phyloP scores from a whole-genome alignment of 2,329 filamentous ascomycete genomes.

The Escovopsis weberi region DNA sequence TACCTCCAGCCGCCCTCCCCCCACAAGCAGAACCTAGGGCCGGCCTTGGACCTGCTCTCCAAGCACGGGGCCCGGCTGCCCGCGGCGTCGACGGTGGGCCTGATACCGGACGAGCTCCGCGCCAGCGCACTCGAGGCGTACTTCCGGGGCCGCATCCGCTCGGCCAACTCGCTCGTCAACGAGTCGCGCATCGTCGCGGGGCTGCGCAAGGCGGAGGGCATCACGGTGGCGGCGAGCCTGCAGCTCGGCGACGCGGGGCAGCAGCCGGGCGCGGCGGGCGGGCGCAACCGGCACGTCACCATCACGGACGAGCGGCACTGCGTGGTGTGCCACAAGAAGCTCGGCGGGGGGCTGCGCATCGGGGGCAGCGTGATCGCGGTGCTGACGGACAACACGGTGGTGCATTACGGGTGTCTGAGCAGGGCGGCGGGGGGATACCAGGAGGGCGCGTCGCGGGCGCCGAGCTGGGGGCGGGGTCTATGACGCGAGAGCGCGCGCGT shows the following conservation, averaged over 20 bases:
- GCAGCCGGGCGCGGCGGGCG: slow-evolving; percentile 15
- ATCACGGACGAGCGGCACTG: slow-evolving; percentile 83
- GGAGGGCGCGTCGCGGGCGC: slow-evolving; percentile 18
- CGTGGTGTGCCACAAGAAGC: slow-evolving; percentile 80
- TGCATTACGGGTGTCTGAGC: slow-evolving; percentile 67
- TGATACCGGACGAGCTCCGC: slow-evolving; percentile 71
- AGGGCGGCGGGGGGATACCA: slow-evolving; percentile 25
- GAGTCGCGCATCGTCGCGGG: slow-evolving; percentile 65
- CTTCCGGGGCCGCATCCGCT: slow-evolving; percentile 79
- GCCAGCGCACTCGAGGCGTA: slow-evolving; percentile 74
- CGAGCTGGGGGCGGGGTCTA: slow-evolving; percentile 23
- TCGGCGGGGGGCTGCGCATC: slow-evolving; percentile 72
- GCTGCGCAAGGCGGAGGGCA: slow-evolving; percentile 63
- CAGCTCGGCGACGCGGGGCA: slow-evolving; percentile 50
- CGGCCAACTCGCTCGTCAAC: slow-evolving; percentile 68
- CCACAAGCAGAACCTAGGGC: slow-evolving; percentile 56
- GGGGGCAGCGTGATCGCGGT: slow-evolving; percentile 86
- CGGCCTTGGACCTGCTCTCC: slow-evolving; percentile 76
- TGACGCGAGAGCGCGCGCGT: slow-evolving; percentile 8
- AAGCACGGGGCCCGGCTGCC: slow-evolving; percentile 86
- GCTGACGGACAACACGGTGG: slow-evolving; percentile 66
- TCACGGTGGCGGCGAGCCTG: slow-evolving; percentile 60
- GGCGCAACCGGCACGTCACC: slow-evolving; percentile 52
- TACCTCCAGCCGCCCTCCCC: slow-evolving; percentile 72
- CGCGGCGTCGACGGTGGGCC: slow-evolving; percentile 66